Conservation (phyloP, 2,329 filamentous ascomycete genomes). For the Aspergillus brunneoviolaceus region DNA sequence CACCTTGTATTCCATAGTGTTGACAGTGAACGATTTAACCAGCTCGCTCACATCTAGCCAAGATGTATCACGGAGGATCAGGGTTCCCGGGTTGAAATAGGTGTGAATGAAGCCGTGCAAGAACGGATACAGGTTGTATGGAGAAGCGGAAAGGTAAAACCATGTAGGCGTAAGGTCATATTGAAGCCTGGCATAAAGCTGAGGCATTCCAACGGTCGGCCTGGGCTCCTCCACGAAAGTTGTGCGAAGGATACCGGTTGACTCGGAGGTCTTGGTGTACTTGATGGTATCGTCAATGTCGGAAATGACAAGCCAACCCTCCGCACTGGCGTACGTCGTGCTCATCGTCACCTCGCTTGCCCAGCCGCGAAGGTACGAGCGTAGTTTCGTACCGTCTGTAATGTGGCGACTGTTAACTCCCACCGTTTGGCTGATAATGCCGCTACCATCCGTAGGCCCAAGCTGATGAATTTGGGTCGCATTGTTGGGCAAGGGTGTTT, state of each 20-base stretch:
- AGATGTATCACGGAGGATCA: constrained; percentile 80
- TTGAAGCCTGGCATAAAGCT: constrained; percentile 71
- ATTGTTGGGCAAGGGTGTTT: constrained; percentile 55
- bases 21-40: constrained; percentile 73
- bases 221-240: constrained; percentile 78
- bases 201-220: constrained; percentile 77
- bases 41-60: constrained; percentile 84
- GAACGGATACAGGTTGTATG: constrained; percentile 92
- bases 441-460: constrained; percentile 69
- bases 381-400: constrained; percentile 51
- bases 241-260: constrained; percentile 74
- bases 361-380: constrained; percentile 29
- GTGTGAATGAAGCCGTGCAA: constrained; percentile 69
- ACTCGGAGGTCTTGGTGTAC: constrained; percentile 76
- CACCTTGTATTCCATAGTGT: constrained; percentile 83
- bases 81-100: constrained; percentile 73
- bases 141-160: constrained; percentile 92
- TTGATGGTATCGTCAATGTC: constrained; percentile 98
- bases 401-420: constrained; percentile 49
- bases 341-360: constrained; percentile 57
- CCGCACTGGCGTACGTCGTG: constrained; percentile 71
- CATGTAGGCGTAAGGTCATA: constrained; percentile 64
- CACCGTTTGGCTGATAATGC: constrained; percentile 66
- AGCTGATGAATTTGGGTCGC: constrained; percentile 52
- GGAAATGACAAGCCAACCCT: constrained; percentile 82